Evolutionary conservation across 2,329 filamentous ascomycete genomes (phyloP).

Genomic region (Calonectria crousiana): DNA sequence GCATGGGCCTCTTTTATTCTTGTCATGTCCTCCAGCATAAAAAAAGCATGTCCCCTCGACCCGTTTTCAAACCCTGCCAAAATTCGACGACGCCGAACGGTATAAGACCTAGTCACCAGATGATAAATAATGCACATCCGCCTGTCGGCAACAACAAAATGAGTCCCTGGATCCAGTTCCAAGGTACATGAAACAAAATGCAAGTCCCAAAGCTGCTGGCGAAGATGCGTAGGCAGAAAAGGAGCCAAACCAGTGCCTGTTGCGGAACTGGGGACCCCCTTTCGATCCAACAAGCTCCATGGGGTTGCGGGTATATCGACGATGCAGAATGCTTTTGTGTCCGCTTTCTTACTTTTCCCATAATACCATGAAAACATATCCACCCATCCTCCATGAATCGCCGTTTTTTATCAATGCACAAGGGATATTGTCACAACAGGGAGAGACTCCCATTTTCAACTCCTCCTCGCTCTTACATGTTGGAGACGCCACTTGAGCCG

Average conservation of each 20-base stretch:
- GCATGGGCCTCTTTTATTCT: slow-evolving; percentile 15
- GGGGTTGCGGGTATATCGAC: slow-evolving; percentile 49
- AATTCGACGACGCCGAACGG: slow-evolving; percentile 16
- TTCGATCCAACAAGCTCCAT: slow-evolving; percentile 36
- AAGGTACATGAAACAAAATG: slow-evolving; percentile 44
- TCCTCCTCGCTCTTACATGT: slow-evolving; percentile 46
- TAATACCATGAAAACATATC: slow-evolving; percentile 45
- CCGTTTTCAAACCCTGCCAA: slow-evolving; percentile 18
- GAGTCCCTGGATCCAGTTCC: slow-evolving; percentile 31
- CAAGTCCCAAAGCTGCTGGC: slow-evolving; percentile 43
- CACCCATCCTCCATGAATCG: slow-evolving; percentile 43
- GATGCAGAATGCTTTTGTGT: slow-evolving; percentile 49
- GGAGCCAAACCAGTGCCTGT: slow-evolving; percentile 23
- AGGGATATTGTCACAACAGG: slow-evolving; percentile 44
- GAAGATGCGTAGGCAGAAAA: slow-evolving; percentile 29
- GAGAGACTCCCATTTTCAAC: slow-evolving; percentile 28
- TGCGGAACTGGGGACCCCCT: slow-evolving; percentile 24
- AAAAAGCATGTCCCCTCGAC: slow-evolving; percentile 4
- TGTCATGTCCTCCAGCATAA: slow-evolving; percentile 11
- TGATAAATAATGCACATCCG: slow-evolving; percentile 29
- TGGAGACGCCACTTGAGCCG: slow-evolving; percentile 49
- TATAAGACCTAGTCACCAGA: slow-evolving; percentile 26
- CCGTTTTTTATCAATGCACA: slow-evolving; percentile 43
- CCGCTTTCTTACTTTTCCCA: slow-evolving; percentile 46
- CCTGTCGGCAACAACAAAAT: slow-evolving; percentile 27